phyloP scores from a whole-genome alignment of 306 rosid species.

The Leucaena leucocephala region DNA sequence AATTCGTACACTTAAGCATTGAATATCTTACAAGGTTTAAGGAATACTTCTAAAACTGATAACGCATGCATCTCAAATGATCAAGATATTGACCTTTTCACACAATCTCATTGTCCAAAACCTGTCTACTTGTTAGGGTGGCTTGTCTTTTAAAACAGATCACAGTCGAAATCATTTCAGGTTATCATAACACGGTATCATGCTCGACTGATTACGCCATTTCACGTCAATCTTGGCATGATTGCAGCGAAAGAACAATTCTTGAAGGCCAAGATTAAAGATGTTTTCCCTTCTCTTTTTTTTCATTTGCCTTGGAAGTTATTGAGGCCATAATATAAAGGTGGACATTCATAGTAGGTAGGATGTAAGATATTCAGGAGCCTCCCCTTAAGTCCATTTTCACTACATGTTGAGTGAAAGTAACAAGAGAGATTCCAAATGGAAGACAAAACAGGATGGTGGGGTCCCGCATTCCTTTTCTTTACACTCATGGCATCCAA shows the following conservation, averaged over 20 bases:
- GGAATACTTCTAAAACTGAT: background rate
- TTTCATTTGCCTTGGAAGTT: background rate
- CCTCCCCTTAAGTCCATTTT: slow-evolving; percentile 13
- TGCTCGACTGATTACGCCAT: slow-evolving; percentile 35
- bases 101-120: slow-evolving; percentile 43
- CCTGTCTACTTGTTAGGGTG: slow-evolving; percentile 42
- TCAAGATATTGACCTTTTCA: slow-evolving; percentile 53
- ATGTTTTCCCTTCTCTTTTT: background rate
- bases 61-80: slow-evolving; percentile 37
- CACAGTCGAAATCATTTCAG: slow-evolving; percentile 43
- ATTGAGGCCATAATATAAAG: slow-evolving; percentile 17
- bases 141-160: slow-evolving; percentile 41
- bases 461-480: slow-evolving; percentile 39
- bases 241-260: slow-evolving; percentile 22
- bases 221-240: slow-evolving; percentile 56
- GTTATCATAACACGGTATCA: slow-evolving; percentile 46
- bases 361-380: slow-evolving; percentile 24
- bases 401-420: slow-evolving; percentile 23
- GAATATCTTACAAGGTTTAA: slow-evolving; percentile 3
- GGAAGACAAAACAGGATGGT: slow-evolving; percentile 43
- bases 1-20: background rate
- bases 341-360: slow-evolving; percentile 13
- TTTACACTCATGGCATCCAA: slow-evolving; percentile 39
- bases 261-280: background rate
- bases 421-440: slow-evolving; percentile 18